phyloP scores from a whole-genome alignment of 148 eudicot species.

The Camellia japonica region DNA sequence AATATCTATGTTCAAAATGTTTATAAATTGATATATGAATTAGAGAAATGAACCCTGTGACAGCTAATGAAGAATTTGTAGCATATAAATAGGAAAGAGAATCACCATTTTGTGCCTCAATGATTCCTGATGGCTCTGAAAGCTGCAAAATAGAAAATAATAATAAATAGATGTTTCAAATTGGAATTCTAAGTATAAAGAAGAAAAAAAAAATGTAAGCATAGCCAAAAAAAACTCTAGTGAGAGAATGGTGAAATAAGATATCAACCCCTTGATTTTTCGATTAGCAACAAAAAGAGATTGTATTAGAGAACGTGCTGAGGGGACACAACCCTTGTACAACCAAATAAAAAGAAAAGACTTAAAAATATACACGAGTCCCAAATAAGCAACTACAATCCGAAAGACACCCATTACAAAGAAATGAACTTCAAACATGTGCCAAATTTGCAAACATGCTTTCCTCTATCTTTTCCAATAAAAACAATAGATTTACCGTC shows the following conservation, averaged over 20 bases:
- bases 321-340: no score
- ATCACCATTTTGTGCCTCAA: constrained; percentile 74
- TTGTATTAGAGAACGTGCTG: no score
- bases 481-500: no score
- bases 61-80: constrained; percentile 1
- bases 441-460: no score
- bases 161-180: not conserved
- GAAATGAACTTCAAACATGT: no score
- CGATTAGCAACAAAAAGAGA: not conserved
- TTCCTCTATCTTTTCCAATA: no score
- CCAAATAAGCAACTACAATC: no score
- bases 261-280: not conserved
- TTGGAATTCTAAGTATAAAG: not conserved
- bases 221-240: not conserved
- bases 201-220: not conserved
- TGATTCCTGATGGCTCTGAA: constrained; percentile 94
- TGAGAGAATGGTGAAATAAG: not conserved
- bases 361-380: no score
- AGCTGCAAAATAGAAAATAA: constrained; percentile 48
- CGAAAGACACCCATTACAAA: no score
- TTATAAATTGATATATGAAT: not conserved
- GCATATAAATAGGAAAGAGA: constrained; percentile 19
- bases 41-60: not conserved
- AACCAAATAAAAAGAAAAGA: no score
- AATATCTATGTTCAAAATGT: not conserved